phyloP scores from a whole-genome alignment of 1,284 basidiomycete genomes.

The Pisolithus thermaeus region DNA sequence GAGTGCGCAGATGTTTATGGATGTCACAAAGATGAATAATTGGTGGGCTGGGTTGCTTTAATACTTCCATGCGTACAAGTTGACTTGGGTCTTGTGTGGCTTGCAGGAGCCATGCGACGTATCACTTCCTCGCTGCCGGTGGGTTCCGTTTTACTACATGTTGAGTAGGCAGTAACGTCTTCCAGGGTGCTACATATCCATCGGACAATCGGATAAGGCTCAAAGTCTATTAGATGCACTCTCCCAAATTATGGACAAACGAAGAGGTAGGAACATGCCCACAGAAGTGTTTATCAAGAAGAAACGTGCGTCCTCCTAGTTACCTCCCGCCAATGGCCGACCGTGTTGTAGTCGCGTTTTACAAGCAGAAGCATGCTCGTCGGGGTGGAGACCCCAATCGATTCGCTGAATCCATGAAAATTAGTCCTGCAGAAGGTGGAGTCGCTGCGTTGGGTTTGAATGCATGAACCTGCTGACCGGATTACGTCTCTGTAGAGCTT shows the following conservation, averaged over 20 bases:
- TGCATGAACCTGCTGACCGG: background rate
- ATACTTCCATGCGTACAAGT: background rate
- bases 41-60: conserved; percentile 40
- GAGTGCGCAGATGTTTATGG: conserved; percentile 59
- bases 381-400: conserved; percentile 44
- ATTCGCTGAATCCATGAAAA: conserved; percentile 51
- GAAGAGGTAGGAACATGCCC: conserved; percentile 64
- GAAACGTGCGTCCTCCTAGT: conserved; percentile 38
- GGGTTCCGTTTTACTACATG: conserved; percentile 8
- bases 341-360: conserved; percentile 55
- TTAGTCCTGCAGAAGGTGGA: conserved; percentile 64
- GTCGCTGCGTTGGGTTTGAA: conserved; percentile 11
- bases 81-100: background rate
- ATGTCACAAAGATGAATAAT: conserved; percentile 58
- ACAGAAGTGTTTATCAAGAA: conserved; percentile 73
- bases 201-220: conserved; percentile 47
- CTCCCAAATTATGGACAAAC: conserved; percentile 52
- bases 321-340: background rate
- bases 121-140: conserved; percentile 70
- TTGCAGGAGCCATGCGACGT: conserved; percentile 67
- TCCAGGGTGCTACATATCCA: conserved; percentile 55
- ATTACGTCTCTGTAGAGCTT: conserved; percentile 37
- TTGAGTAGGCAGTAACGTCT: background rate
- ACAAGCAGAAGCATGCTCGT: conserved; percentile 57
- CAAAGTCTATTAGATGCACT: conserved; percentile 56